These are phyloP conservation scores for Exophiala sp. DNA, from an alignment of 2,329 filamentous ascomycete species.

Conservation along the genomic window DNA sequence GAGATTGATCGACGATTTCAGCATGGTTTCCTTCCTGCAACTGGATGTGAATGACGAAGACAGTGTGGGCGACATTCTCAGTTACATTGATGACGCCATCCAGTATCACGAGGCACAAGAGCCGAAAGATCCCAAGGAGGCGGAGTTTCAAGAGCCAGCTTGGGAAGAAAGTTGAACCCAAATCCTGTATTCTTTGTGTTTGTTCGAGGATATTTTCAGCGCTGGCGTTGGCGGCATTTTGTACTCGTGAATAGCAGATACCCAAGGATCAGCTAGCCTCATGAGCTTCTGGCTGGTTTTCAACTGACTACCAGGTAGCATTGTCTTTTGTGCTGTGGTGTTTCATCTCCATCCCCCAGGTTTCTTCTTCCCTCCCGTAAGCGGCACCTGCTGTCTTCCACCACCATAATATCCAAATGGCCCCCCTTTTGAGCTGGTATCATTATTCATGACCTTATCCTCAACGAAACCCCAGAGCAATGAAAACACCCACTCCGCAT, in stretches of 20 bases:
- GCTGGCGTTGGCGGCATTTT: conserved; percentile 22
- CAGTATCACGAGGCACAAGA: conserved; percentile 93
- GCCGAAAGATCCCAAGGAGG: conserved; percentile 70
- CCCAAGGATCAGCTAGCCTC: neutral
- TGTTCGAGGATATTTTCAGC: conserved; percentile 10
- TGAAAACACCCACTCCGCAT: no score
- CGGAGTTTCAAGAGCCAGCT: conserved; percentile 56
- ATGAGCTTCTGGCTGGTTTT: no score
- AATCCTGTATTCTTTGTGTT: neutral
- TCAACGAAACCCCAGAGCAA: conserved; percentile 24
- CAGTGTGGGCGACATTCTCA: conserved; percentile 77
- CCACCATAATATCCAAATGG: conserved; percentile 11
- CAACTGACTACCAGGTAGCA: no score
- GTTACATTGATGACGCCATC: conserved; percentile 91
- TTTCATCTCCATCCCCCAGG: conserved; percentile 15
- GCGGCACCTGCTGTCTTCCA: conserved; percentile 18
- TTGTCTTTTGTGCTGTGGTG: no score
- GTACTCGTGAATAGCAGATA: neutral
- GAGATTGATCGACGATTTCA: conserved; percentile 91
- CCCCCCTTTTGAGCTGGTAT: conserved; percentile 5
- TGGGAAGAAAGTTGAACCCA: conserved; percentile 39
- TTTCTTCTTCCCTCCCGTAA: conserved; percentile 7
- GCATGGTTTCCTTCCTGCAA: conserved; percentile 93
- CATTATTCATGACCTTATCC: conserved; percentile 7
- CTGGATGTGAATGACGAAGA: conserved; percentile 88